Conservation (phyloP, 352 stramenopile genomes). For the Synura sp. region DNA sequence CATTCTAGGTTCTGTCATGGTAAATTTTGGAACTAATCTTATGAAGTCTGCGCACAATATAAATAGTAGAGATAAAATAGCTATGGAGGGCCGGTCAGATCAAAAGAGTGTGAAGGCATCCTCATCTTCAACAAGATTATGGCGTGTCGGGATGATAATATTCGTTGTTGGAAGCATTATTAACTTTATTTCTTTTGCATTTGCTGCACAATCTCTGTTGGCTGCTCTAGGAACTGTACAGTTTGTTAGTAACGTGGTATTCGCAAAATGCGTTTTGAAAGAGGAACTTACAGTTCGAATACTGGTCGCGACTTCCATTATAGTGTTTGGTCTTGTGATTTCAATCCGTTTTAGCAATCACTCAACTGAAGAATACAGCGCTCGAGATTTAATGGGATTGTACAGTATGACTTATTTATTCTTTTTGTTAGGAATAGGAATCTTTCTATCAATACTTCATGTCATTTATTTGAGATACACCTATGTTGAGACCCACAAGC, state of each 20-base stretch:
- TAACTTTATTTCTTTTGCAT: slow-evolving; percentile 51
- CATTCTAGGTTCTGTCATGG: slow-evolving; percentile 49
- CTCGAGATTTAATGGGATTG: not conserved
- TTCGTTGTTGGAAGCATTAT: slow-evolving; percentile 46
- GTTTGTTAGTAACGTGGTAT: slow-evolving; percentile 53
- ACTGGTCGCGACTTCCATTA: not conserved
- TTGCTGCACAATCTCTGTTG: slow-evolving; percentile 52
- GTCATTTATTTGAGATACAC: not conserved
- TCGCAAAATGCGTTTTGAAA: slow-evolving; percentile 29
- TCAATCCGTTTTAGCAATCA: not conserved
- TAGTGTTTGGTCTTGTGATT: not conserved
- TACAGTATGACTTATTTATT: not conserved
- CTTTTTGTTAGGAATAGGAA: not conserved
- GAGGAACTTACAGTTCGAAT: not conserved
- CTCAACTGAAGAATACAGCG: not conserved
- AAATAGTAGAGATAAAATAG: not conserved
- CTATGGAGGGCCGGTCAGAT: too few relatives aligned
- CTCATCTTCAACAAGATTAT: slow-evolving; percentile 4
- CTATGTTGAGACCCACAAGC: not conserved
- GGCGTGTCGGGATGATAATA: slow-evolving; percentile 40
- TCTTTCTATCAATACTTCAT: not conserved
- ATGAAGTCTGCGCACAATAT: slow-evolving; percentile 52
- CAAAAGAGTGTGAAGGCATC: too few relatives aligned
- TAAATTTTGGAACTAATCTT: slow-evolving; percentile 54
- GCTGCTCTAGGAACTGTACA: slow-evolving; percentile 52